Evolutionary conservation across 306 rosid genomes (phyloP).

Genomic region (Rosa chinensis): DNA sequence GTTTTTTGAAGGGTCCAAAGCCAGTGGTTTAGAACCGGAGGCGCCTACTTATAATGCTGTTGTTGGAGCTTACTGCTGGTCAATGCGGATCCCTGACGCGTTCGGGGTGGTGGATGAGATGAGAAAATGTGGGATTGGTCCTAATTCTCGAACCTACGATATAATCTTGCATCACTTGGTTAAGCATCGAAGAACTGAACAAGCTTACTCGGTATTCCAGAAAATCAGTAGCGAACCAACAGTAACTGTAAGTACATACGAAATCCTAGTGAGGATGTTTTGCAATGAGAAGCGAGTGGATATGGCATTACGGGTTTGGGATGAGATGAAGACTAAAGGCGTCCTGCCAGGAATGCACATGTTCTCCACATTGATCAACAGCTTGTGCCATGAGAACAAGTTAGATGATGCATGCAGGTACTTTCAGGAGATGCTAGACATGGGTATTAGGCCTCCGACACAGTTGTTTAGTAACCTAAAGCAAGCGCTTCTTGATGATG

Average conservation of each 20-base stretch:
- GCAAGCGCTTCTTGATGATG: conserved; percentile 50
- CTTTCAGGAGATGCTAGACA: conserved; percentile 76
- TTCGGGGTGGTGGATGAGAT: conserved; percentile 55
- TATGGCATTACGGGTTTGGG: conserved; percentile 67
- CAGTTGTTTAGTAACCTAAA: conserved; percentile 61
- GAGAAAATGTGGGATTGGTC: conserved; percentile 62
- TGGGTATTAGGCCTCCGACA: conserved; percentile 76
- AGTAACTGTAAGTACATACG: conserved; percentile 62
- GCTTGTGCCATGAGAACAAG: conserved; percentile 60
- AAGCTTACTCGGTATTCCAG: conserved; percentile 63
- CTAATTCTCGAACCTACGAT: conserved; percentile 72
- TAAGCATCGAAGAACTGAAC: conserved; percentile 51
- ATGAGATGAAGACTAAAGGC: conserved; percentile 64
- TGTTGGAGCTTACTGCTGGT: conserved; percentile 82
- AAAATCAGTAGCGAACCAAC: conserved; percentile 63
- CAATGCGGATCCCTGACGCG: conserved; percentile 53
- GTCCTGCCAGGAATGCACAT: conserved; percentile 75
- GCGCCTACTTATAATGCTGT: conserved; percentile 81
- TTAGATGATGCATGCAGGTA: conserved; percentile 71
- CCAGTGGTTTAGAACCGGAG: conserved; percentile 53
- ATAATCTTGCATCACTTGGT: conserved; percentile 68
- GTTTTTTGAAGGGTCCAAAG: conserved; percentile 53
- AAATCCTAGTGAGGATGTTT: conserved; percentile 74
- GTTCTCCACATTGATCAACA: conserved; percentile 64
- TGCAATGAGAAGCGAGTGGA: conserved; percentile 61